Base-by-base conservation (phyloP, 441 rosid species). In the Pelargonium myrrhifolium region DNA sequence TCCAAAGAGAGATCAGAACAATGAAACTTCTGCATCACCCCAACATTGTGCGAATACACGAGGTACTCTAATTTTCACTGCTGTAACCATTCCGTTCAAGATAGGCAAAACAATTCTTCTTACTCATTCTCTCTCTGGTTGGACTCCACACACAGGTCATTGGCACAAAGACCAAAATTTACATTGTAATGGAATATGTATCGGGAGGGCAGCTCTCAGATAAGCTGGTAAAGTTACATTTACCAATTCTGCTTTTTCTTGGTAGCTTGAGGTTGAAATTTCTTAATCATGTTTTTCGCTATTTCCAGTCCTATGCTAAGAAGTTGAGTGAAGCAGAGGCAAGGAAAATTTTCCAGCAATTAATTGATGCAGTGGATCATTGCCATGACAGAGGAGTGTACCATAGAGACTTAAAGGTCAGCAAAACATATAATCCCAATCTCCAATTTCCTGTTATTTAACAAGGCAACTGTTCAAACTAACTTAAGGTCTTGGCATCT, bases 21-120 rank as follows among this genome's bases (percentile, higher is more conserved):
- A 93, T 93, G 98, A 90, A 90, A 81, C 87, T 89, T 64, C 78
- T 93, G 69, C 80, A 89, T 72, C 98, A 93, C 72, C 97, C 94
- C 4, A 84, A 89, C 74, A 86, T 89, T 15, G 91, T 85, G 3
- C 80, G 78, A 59, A 93, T 92, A 73, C 85, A 84, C 9, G 98
- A 92, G 97, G 98, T 90, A 65, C 20, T 51, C 56, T 51, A 51
- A n/a, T 51, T 51, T 24, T 24, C 28, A 1, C 1, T 24, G 2
- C 21, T 10, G 51, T 45, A 0, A 0, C 51, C 4, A 45, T 45
- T 45, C 53, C 15, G 1, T 6, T 20, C 21, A 15, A 15, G 28
- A 20, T 7, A n/a, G 47, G 31, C 66, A 11, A 17, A 53, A 43
- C 7, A 45, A 4, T 31, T 17, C 45, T 17, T 21, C 53, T 49